A percentile compares a stretch with the other conserved stretches of the same genome.
phyloP scores from a whole-genome alignment of 495 filamentous ascomycete species.

The Hypoxylon crocopeplum region DNA sequence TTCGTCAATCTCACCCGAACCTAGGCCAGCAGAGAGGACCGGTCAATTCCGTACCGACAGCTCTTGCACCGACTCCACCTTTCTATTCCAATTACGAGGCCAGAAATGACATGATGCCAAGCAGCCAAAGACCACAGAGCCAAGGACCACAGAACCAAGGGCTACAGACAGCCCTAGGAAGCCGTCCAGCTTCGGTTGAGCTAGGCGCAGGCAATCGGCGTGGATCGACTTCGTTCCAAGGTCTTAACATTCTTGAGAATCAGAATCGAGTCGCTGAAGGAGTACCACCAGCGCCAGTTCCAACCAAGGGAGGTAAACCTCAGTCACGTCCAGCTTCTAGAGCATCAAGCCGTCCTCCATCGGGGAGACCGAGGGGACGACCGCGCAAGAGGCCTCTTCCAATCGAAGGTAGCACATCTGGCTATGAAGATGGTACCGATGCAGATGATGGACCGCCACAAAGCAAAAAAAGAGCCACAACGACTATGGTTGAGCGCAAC shows the following conservation, averaged over 20 bases:
- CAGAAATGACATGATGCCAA: conserved; percentile 9
- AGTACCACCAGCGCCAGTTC: conserved; percentile 15
- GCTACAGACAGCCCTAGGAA: conserved; percentile 13
- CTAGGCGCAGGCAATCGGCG: conserved; percentile 18
- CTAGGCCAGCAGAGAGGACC: conserved; percentile 36
- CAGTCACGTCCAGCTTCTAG: conserved; percentile 53
- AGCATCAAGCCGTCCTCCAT: conserved; percentile 47
- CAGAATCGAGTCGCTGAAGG: conserved; percentile 21
- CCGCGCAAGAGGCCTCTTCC: conserved; percentile 53
- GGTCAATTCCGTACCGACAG: conserved; percentile 8
- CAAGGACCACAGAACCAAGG: conserved; percentile 18
- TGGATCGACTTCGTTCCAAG: conserved; percentile 6
- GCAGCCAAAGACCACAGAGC: conserved; percentile 10
- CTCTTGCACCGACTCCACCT: conserved; percentile 36
- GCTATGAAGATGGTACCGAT: conserved; percentile 76
- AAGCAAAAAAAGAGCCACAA: conserved; percentile 74
- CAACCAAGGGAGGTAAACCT: conserved; percentile 23
- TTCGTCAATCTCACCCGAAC: conserved; percentile 51
- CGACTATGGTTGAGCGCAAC: conserved; percentile 71
- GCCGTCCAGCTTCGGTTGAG: conserved; percentile 32
- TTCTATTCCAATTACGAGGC: conserved; percentile 26
- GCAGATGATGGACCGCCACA: conserved; percentile 56
- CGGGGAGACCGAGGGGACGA: conserved; percentile 54
- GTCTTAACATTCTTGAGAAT: conserved; percentile 8
- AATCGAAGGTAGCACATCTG: conserved; percentile 63